Conservation (phyloP, 1,139 yeast species). For the Scheffersomyces illinoinensis region DNA sequence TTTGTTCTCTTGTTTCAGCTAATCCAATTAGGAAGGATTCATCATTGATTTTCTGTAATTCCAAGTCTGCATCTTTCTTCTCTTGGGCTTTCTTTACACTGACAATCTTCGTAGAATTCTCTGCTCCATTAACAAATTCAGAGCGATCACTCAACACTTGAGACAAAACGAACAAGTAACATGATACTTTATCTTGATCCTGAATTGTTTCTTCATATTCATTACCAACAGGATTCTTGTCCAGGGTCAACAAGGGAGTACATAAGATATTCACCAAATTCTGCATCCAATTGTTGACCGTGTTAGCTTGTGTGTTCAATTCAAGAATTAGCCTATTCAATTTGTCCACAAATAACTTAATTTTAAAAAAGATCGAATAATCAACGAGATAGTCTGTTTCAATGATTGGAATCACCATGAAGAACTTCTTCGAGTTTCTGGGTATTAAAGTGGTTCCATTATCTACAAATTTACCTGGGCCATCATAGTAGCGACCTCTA, state of each 20-base stretch:
- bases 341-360: conserved; percentile 20
- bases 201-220: conserved; percentile 76
- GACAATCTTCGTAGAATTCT: conserved; percentile 19
- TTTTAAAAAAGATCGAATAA: conserved; percentile 22
- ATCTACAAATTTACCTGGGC: conserved; percentile 20
- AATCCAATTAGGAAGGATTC: conserved; percentile 27
- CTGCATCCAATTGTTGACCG: conserved; percentile 56
- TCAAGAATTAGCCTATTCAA: conserved; percentile 27
- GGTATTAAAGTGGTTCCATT: conserved; percentile 34
- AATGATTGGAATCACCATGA: conserved; percentile 31
- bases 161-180: conserved; percentile 63
- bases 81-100: conserved; percentile 27
- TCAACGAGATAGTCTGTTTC: conserved; percentile 15
- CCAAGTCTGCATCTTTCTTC: conserved; percentile 23
- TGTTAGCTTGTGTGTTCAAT: conserved; percentile 58
- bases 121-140: conserved; percentile 29
- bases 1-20: conserved; percentile 27
- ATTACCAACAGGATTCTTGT: conserved; percentile 63
- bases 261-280: conserved; percentile 47
- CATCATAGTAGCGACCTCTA: conserved; percentile 20
- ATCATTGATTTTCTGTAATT: conserved; percentile 28
- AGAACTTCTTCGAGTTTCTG: conserved; percentile 36
- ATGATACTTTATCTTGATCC: conserved; percentile 70
- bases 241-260: conserved; percentile 45
- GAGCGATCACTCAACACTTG: conserved; percentile 57